Base-by-base conservation (phyloP, 2,329 filamentous ascomycete genomes). In the Ascochyta pisi region DNA sequence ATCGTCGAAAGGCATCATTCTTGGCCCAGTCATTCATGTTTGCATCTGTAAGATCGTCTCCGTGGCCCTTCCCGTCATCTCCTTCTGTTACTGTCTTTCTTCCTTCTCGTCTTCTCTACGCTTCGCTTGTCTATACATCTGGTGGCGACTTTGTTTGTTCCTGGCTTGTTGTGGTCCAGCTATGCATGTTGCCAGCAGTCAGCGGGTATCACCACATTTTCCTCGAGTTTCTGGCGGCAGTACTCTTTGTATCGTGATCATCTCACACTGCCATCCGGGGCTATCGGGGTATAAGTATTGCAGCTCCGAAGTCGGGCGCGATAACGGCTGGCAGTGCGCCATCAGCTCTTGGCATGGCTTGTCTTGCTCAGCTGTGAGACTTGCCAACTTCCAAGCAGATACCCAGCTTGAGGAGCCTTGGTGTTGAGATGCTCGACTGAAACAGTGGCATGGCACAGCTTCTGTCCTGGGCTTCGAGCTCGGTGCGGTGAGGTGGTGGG, bases 321-420 rank as follows among this genome's bases (percentile, higher is more conserved):
- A 57, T 57, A 37, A 45, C 43, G 35, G 44, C 49, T 52, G 38
- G 22, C 43, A 52, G 53, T 52, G 40, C 54, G 49, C 54, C 39
- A 57, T 57, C 54, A 48, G 38, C 54, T 57, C 54, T 57, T 57
- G 54, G 54, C 54, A 19, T 37, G 48, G 43, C 54, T 57, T 57
- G 54, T 57, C 54, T 22, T 38, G 38, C 54, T 57, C 48, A 50
- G 53, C 42, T 51, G 12, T 29, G 42, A 51, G 31, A 26, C 47
- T 51, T 38, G 47, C 47, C 42, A 56, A 38, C 43, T 19, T 51
- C 47, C 47, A 42, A 51, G 47, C 35, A 19, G 24, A 24, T 37
- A 22, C 15, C 7, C 23, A 33, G 31, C 31, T 46, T 9, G 35
- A 40, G 44, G 45, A 50, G 31, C 37, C 52, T 55, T 50, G 52